Evolutionary conservation across 768 basidiomycete species (phyloP), one percentile per base, ranked within the genome.

Genomic region (Erythrobasidium yunnanense): DNA sequence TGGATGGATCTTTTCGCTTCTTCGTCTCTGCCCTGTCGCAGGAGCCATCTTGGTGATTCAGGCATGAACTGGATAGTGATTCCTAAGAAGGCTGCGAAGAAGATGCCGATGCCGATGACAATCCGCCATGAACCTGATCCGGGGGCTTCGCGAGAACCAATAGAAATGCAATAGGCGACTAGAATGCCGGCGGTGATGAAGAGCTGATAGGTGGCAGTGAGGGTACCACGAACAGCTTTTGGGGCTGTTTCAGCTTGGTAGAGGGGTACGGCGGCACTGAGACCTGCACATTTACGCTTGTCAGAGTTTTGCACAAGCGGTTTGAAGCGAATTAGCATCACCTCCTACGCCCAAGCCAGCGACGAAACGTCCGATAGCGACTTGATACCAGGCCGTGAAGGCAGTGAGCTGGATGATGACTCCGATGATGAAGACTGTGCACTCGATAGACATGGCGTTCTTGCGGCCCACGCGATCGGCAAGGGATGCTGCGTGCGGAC

Each of bases 11-110:
- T 18, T 77, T 78, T 1, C 5, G 83, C 84, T 25, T 83, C 80
- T 18, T 83, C 80, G 23, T 74, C 63, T 22, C 78, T 77, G 8
- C 78, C 80, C 27, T 78, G 78, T 0, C 76, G 74, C n/a, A 81
- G 80, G 22, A 85, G 80, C 84, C 84, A 80, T 76, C 83, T 78
- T 32, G 81, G 84, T 5, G 38, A 55, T 75, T 85, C 85, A 20
- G 85, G 85, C 82, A 85, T 84, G 70, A 84, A 83, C 4, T 83
- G 69, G 70, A 87, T 86, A 29, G 85, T 84, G 45, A 82, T 66
- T n/a, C 78, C 78, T 22, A 87, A 81, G 46, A 86, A 78, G 63
- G 79, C 70, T 2, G 84, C 82, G 82, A 84, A 87, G 42, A 84
- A 77, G n/a, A 51, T 5, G 35, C 83, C 81, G 58, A 85, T 78